phyloP scores from a whole-genome alignment of 208 protist species.

The Leptomonas pyrrhocoris region DNA sequence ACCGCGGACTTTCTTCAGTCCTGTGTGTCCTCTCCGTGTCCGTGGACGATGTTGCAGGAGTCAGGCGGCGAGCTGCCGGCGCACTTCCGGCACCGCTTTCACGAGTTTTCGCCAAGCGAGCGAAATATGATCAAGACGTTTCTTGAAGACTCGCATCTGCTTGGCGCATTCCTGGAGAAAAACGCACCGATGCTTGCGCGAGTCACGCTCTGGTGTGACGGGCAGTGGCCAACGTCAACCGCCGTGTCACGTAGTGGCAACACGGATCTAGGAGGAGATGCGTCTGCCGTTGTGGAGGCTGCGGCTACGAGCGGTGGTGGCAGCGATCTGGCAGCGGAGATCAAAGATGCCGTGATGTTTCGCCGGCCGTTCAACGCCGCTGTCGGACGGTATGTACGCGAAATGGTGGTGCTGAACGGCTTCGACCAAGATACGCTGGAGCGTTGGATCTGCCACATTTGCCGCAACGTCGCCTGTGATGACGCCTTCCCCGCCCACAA shows the following conservation, averaged over 20 bases:
- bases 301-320: not conserved
- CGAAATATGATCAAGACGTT: constrained; percentile 15
- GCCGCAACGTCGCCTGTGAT: constrained; percentile 9
- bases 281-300: not conserved
- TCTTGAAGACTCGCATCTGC: constrained; percentile 4
- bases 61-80: constrained; percentile 3
- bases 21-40: constrained; percentile 10
- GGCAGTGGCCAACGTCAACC: constrained; percentile 12
- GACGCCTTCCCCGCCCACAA: constrained; percentile 13
- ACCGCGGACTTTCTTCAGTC: constrained; percentile 26
- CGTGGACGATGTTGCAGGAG: constrained; percentile 10
- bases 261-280: not conserved
- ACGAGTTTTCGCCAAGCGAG: constrained; percentile 13
- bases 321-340: constrained; percentile 12
- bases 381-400: constrained; percentile 63
- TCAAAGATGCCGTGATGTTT: constrained; percentile 47
- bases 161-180: constrained; percentile 42
- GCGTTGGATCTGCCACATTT: constrained; percentile 44
- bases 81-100: constrained; percentile 13
- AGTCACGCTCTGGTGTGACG: constrained; percentile 40
- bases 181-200: constrained; percentile 50
- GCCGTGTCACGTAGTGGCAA: not conserved
- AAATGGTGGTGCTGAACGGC: constrained; percentile 39
- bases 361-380: constrained; percentile 38
- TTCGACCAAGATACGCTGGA: constrained; percentile 39